phyloP scores from a whole-genome alignment of 768 basidiomycete species.

The Tephrocybe sp. region DNA sequence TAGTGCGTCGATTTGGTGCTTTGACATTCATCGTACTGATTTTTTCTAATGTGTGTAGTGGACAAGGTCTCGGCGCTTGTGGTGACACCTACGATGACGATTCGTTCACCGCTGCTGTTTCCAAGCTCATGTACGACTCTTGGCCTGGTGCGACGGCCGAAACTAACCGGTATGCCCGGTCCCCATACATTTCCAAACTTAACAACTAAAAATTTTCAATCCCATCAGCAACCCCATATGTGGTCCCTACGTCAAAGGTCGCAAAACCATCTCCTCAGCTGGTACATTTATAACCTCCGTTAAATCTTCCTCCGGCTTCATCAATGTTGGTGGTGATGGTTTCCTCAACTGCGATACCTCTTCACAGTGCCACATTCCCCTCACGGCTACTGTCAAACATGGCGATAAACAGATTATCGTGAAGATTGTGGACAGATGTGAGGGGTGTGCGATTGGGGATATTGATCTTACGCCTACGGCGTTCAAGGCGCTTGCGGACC shows the following conservation, averaged over 20 bases:
- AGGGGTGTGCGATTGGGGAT: constrained; percentile 14
- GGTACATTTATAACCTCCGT: constrained; percentile 23
- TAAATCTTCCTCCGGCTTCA: constrained; percentile 13
- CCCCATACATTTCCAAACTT: background rate
- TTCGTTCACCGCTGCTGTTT: constrained; percentile 30
- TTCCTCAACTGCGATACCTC: constrained; percentile 20
- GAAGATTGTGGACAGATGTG: constrained; percentile 48
- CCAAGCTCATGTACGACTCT: constrained; percentile 23
- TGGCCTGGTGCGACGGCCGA: constrained; percentile 25
- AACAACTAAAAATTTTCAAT: background rate
- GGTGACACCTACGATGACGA: constrained; percentile 29
- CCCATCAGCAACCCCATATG: constrained; percentile 26
- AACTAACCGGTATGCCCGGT: constrained; percentile 22
- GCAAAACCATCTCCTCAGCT: constrained; percentile 15
- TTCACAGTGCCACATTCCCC: constrained; percentile 21
- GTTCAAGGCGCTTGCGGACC: constrained; percentile 26
- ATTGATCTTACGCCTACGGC: constrained; percentile 29
- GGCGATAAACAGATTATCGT: constrained; percentile 36
- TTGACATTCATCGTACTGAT: background rate
- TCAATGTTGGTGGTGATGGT: constrained; percentile 27
- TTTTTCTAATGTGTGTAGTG: constrained; percentile 13
- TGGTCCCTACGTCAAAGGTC: constrained; percentile 28
- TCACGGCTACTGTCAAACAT: constrained; percentile 23
- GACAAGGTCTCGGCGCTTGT: constrained; percentile 28
- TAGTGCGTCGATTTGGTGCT: constrained; percentile 22